Base-by-base conservation (phyloP, 116 monocot genomes). In the Posidonia oceanica region DNA sequence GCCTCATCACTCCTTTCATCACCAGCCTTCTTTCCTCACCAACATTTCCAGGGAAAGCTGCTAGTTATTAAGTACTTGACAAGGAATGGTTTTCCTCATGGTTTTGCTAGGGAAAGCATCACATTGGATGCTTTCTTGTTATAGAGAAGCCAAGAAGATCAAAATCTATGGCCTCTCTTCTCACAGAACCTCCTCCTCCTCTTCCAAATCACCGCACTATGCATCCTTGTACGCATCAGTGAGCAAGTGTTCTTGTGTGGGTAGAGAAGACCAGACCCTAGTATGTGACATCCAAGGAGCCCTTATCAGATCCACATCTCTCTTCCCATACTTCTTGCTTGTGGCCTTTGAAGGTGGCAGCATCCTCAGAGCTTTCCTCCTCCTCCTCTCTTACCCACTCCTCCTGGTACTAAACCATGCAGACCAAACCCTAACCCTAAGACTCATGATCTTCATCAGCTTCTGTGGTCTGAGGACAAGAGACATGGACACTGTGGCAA, bases 251-350 rank as follows among this genome's bases (percentile, higher is more conserved):
- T 36, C 73, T 12, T 44, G 66, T 36, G 63, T 75, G 66, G 73
- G 69, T 11, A 75, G 76, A 16, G 73, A 78, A 42, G 14, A 39
- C 23, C 58, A 69, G 42, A 67, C 42, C 3, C 21, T 88, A 40
- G 67, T 84, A 7, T 59, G 79, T 7, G 82, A 85, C 20, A 56
- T 82, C n/a, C 78, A 79, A 55, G 76, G 82, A 14, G 71, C 65
- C n/a, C 78, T 94, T 13, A 72, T 88, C 3, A 61, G 81, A 15
- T 59, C 87, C 20, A 13, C 76, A 0, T 80, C 88, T 59, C 75
- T 69, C 18, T 94, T 88, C 71, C 86, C 90, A 37, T 90, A 63
- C 86, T 94, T 94, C 88, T 88, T 94, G 94, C 79, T 88, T 10
- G 88, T 90, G 0, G 90, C 94, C 65, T 90, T 87, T 51, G 94